Conservation (phyloP, 345 rosid genomes). For the Melaleuca quinquenervia region DNA sequence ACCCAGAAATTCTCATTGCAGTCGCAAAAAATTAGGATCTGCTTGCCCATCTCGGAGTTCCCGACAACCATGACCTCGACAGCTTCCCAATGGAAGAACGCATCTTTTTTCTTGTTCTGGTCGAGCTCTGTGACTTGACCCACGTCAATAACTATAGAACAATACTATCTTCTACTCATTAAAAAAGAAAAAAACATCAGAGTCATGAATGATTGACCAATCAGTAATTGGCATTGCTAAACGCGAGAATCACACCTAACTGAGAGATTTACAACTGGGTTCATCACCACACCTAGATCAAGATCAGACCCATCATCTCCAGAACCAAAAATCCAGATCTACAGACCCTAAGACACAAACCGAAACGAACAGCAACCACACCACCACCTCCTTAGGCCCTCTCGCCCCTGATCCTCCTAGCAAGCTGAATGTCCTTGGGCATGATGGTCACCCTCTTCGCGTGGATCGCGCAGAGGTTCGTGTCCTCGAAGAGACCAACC, state of each 20-base stretch:
- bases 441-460: slow-evolving; percentile 19
- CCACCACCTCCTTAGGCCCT: slow-evolving; percentile 1
- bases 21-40: neutral
- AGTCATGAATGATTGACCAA: neutral
- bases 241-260: neutral
- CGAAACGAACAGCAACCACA: neutral
- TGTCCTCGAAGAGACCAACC: slow-evolving; percentile 17
- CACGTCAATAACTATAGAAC: neutral
- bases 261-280: neutral
- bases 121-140: neutral
- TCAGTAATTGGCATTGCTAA: neutral
- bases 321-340: neutral
- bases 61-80: neutral
- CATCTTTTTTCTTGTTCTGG: neutral
- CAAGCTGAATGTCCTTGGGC: slow-evolving; percentile 19
- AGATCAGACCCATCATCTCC: neutral
- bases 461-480: slow-evolving; percentile 14
- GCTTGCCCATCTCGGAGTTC: neutral
- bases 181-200: neutral
- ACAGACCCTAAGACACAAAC: neutral
- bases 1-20: neutral
- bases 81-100: neutral
- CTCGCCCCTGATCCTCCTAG: slow-evolving; percentile 15
- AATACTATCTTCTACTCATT: neutral
- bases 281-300: neutral